phyloP scores from a whole-genome alignment of 2,329 filamentous ascomycete species.

The Colletotrichum cereale region DNA sequence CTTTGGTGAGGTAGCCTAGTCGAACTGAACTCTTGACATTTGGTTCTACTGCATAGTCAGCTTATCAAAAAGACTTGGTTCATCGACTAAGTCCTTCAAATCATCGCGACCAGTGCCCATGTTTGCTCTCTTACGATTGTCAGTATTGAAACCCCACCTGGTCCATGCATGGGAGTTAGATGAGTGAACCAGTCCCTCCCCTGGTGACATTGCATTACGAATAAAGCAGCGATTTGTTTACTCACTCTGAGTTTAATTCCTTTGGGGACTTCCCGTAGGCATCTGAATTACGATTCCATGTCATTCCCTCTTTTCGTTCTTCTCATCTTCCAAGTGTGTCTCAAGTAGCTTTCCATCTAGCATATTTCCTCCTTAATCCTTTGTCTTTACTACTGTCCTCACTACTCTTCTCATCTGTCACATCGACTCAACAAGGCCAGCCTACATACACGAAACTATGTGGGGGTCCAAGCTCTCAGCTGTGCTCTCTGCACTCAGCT shows the following conservation, averaged over 20 bases:
- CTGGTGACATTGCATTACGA: background rate
- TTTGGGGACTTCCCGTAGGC: conserved; percentile 21
- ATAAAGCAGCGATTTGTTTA: conserved; percentile 40
- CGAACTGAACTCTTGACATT: background rate
- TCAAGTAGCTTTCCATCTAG: background rate
- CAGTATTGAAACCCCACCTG: too few relatives aligned
- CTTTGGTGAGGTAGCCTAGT: background rate
- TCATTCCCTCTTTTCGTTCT: conserved; percentile 25
- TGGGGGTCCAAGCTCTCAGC: conserved; percentile 42
- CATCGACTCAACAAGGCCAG: background rate
- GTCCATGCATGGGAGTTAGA: background rate
- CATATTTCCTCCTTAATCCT: background rate
- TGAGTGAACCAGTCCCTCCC: background rate
- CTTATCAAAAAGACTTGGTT: background rate
- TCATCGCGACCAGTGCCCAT: too few relatives aligned
- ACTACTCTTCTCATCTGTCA: background rate
- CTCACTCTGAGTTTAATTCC: conserved; percentile 34
- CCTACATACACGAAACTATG: conserved; percentile 16
- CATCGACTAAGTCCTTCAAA: background rate
- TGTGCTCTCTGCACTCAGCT: conserved; percentile 41
- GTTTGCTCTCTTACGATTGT: background rate
- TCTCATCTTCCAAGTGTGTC: conserved; percentile 16
- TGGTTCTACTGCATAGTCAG: background rate
- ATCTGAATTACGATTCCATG: conserved; percentile 18
- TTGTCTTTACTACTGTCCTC: background rate